A percentile compares a stretch with the other conserved stretches of the same genome.
Conservation (phyloP, 257 asterid genomes). For the Penstemon barbatus region DNA sequence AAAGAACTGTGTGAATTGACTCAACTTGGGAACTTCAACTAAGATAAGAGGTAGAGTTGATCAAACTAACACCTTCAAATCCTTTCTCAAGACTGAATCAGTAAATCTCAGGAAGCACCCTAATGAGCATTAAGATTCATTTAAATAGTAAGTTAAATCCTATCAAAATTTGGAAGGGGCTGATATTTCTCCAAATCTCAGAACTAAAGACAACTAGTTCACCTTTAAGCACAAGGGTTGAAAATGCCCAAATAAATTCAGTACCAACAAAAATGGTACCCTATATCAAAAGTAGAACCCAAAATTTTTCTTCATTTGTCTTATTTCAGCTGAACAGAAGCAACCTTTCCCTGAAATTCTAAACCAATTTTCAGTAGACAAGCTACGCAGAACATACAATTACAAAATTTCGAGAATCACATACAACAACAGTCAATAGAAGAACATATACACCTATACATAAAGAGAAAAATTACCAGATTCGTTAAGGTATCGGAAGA, state of each 20-base stretch:
- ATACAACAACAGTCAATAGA: neutral
- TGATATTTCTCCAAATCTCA: neutral
- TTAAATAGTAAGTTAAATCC: neutral
- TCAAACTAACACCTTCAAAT: neutral
- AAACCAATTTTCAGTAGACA: constrained; percentile 5
- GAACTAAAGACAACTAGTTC: neutral
- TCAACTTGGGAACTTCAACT: constrained; percentile 1
- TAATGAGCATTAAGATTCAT: neutral
- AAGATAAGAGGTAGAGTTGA: neutral
- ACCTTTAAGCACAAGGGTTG: neutral
- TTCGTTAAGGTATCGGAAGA: constrained; percentile 90
- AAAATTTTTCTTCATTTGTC: neutral
- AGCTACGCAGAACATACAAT: neutral
- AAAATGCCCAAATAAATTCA: neutral
- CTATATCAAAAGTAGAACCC: constrained; percentile 15
- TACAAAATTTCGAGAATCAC: constrained; percentile 7
- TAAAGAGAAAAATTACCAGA: constrained; percentile 51
- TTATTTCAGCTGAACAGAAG: too few relatives aligned
- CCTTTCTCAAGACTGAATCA: neutral
- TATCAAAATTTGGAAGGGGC: neutral
- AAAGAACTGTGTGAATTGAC: neutral
- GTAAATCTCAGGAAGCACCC: constrained; percentile 8
- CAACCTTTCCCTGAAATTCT: neutral
- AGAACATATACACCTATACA: neutral
- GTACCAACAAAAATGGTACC: constrained; percentile 9